A percentile compares a stretch with the other conserved stretches of the same genome.
These are phyloP conservation scores for Neurospora sp. DNA, from an alignment of 495 filamentous ascomycete genomes.

Conservation along the genomic window DNA sequence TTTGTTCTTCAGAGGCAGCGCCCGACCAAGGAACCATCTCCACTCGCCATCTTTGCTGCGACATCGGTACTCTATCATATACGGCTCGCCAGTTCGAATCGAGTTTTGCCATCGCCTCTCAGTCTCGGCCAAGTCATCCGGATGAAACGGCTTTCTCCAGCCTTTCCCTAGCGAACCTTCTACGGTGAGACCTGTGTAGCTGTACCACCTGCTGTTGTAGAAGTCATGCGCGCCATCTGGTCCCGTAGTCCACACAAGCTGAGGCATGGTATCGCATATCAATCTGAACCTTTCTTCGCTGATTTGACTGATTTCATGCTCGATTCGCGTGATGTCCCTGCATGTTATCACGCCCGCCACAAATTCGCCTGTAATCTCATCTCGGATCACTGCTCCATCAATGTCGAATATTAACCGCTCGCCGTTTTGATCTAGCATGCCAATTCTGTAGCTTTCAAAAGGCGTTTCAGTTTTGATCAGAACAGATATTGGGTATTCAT, in stretches of 20 bases:
- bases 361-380: conserved; percentile 54
- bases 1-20: conserved; percentile 50
- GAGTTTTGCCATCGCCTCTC: conserved; percentile 44
- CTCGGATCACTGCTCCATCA: conserved; percentile 46
- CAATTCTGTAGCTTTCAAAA: conserved; percentile 46
- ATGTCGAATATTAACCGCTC: conserved; percentile 44
- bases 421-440: conserved; percentile 42
- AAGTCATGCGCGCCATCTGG: conserved; percentile 54
- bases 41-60: conserved; percentile 50
- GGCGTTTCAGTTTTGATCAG: conserved; percentile 45
- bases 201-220: conserved; percentile 59
- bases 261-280: conserved; percentile 63
- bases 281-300: conserved; percentile 56
- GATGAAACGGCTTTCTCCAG: conserved; percentile 37
- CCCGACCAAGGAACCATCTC: conserved; percentile 63
- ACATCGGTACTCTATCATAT: conserved; percentile 57
- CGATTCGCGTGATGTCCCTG: conserved; percentile 53
- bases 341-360: conserved; percentile 54
- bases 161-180: conserved; percentile 36
- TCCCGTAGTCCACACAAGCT: conserved; percentile 56
- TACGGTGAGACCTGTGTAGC: conserved; percentile 54
- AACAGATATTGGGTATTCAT: conserved; percentile 52
- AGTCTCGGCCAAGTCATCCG: conserved; percentile 47
- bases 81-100: conserved; percentile 54
- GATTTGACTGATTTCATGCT: conserved; percentile 49